Evolutionary conservation across 108 stramenopile genomes (phyloP), one percentile per base, ranked within the genome.

Genomic region (Parmales sp.): DNA sequence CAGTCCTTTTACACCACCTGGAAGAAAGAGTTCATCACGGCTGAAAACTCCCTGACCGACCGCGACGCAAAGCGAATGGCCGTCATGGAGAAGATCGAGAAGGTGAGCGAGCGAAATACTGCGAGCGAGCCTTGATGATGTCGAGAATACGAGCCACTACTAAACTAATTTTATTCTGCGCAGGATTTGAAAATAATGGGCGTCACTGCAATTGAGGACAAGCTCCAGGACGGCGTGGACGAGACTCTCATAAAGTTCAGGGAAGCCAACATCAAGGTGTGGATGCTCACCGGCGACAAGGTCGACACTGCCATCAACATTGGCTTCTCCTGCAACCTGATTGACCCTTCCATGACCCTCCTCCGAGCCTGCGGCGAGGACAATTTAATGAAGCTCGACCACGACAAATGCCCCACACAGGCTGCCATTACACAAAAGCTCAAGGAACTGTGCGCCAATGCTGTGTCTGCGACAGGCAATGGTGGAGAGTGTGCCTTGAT

Each of bases 261-360:
- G 1, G 28, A 39, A 0, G 81, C 81, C 37, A 74, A 75, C 67
- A 78, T 78, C 37, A 80, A 79, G 72, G 46, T 48, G 46, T 81
- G 78, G 80, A 72, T 82, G 37, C 65, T 83, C 37, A 86, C 85
- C 8, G 86, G 86, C 0, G 86, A 86, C 77, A 86, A 86, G 82
- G 67, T 72, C 0, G 81, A 80, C 39, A 85, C 84, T 8, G 86
- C 86, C 44, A 82, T 81, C 18, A 85, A 84, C 70, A 86, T 86
- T 43, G 86, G 78, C 0, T 43, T 60, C 38, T 45, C 69, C 28
- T 83, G 84, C 70, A 71, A 63, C 19, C 78, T 86, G 39, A 38
- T 83, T 23, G 39, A 45, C 44, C 65, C 73, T 20, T 20, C 4
- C 18, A 67, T 63, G 66, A 23, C 25, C 23, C 38, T 74, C 5